Conservation (phyloP, 2,329 filamentous ascomycete genomes). For the Stagonosporopsis cucurbitacearum region DNA sequence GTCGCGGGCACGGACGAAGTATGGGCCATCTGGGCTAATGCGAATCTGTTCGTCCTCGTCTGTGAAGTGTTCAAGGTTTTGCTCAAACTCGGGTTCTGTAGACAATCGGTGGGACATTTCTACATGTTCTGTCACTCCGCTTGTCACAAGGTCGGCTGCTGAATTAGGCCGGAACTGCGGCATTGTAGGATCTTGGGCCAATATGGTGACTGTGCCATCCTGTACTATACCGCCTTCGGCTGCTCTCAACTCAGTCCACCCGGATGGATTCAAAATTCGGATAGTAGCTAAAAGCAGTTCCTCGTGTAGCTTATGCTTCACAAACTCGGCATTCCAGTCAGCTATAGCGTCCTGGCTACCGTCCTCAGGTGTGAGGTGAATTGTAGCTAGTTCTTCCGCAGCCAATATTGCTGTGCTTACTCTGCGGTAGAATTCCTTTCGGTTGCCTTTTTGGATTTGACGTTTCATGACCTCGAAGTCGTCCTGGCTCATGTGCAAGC, state of each 20-base stretch:
- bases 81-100: background rate
- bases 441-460: background rate
- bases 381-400: slow-evolving; percentile 27
- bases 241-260: background rate
- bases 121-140: background rate
- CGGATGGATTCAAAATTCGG: background rate
- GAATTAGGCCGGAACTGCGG: slow-evolving; percentile 72
- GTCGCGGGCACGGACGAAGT: background rate
- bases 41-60: slow-evolving; percentile 10
- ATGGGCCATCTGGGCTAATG: slow-evolving; percentile 1
- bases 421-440: slow-evolving; percentile 6
- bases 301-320: slow-evolving; percentile 6
- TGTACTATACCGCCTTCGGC: background rate
- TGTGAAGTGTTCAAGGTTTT: slow-evolving; percentile 5
- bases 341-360: slow-evolving; percentile 4
- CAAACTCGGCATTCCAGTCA: slow-evolving; percentile 13
- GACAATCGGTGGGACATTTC: background rate
- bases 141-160: slow-evolving; percentile 19
- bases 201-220: background rate
- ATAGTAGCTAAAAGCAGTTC: background rate
- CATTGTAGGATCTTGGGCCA: slow-evolving; percentile 65
- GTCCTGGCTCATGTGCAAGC: slow-evolving; percentile 19
- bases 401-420: slow-evolving; percentile 21
- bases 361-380: slow-evolving; percentile 14
- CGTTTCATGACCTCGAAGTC: background rate